phyloP scores from a whole-genome alignment of 208 protist species.

The Leishmania guyanensis region DNA sequence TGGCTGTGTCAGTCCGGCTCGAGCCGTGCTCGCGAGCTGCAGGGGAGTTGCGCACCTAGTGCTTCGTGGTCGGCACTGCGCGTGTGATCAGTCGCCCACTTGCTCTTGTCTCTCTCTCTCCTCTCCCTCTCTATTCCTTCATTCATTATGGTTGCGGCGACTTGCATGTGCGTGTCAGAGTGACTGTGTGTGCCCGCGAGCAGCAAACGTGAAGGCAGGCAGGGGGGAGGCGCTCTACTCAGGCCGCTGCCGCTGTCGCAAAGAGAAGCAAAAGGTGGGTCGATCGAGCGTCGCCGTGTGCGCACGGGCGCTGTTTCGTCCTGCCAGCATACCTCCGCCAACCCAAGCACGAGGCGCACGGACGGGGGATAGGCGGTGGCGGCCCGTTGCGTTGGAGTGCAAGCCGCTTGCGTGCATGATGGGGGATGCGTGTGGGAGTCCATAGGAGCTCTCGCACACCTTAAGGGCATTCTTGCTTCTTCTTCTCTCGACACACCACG shows the following conservation, averaged over 20 bases:
- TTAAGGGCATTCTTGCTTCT: neutral
- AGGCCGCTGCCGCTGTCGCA: neutral
- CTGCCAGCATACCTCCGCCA: neutral
- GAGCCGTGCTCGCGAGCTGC: neutral
- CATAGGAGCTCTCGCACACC: neutral
- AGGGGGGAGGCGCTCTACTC: neutral
- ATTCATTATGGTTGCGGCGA: neutral
- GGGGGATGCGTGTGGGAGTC: neutral
- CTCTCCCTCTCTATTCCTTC: neutral
- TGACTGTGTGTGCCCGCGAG: neutral
- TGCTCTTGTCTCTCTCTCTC: neutral
- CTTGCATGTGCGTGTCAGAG: neutral
- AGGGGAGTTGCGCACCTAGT: neutral
- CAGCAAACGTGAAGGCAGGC: neutral
- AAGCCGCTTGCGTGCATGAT: neutral
- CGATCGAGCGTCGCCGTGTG: neutral
- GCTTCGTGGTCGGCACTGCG: neutral
- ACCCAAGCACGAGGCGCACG: neutral
- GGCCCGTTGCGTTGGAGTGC: neutral
- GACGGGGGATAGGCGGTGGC: neutral
- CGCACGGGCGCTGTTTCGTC: neutral
- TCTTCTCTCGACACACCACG: neutral
- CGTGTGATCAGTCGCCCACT: neutral
- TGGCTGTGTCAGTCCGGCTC: neutral
- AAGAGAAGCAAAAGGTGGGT: neutral